A percentile compares a stretch with the other conserved stretches of the same genome.
Evolutionary conservation across 2,329 filamentous ascomycete genomes (phyloP).

Genomic region (Botrytis cinerea): DNA sequence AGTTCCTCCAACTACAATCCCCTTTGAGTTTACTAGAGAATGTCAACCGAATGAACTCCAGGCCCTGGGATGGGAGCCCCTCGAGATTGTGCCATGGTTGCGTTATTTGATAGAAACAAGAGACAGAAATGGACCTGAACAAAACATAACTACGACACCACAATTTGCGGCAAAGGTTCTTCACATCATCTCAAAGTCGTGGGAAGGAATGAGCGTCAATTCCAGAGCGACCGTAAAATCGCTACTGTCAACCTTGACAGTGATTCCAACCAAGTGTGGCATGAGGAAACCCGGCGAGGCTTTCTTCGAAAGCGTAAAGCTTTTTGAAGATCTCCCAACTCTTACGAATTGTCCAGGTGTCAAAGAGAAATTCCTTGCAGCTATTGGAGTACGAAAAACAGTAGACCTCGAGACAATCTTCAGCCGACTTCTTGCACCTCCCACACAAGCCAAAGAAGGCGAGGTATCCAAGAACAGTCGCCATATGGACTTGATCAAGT

Average conservation of each 20-base stretch:
- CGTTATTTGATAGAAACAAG: constrained; percentile 73
- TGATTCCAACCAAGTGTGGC: constrained; percentile 88
- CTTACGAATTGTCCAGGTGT: constrained; percentile 74
- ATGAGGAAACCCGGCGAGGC: constrained; percentile 85
- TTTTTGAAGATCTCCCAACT: constrained; percentile 90
- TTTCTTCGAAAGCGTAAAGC: constrained; percentile 89
- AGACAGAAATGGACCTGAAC: constrained; percentile 58
- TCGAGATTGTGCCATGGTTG: constrained; percentile 86
- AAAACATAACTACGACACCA: constrained; percentile 70
- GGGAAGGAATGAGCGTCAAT: constrained; percentile 72
- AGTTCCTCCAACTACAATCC: constrained; percentile 77
- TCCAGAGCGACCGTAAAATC: constrained; percentile 67
- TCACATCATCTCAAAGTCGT: constrained; percentile 80
- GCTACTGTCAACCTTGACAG: constrained; percentile 65
- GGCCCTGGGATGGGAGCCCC: constrained; percentile 80
- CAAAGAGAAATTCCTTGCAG: constrained; percentile 85
- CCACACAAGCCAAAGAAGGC: constrained; percentile 50
- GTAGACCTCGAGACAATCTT: constrained; percentile 95
- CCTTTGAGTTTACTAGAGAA: constrained; percentile 76
- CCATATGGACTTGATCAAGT: constrained; percentile 92
- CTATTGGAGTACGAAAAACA: constrained; percentile 90
- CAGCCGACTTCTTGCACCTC: constrained; percentile 71
- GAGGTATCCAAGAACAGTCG: constrained; percentile 68
- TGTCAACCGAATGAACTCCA: constrained; percentile 70
- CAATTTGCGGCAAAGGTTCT: constrained; percentile 78